phyloP scores from a whole-genome alignment of 495 filamentous ascomycete species.

The Tuber microsphaerosporum region DNA sequence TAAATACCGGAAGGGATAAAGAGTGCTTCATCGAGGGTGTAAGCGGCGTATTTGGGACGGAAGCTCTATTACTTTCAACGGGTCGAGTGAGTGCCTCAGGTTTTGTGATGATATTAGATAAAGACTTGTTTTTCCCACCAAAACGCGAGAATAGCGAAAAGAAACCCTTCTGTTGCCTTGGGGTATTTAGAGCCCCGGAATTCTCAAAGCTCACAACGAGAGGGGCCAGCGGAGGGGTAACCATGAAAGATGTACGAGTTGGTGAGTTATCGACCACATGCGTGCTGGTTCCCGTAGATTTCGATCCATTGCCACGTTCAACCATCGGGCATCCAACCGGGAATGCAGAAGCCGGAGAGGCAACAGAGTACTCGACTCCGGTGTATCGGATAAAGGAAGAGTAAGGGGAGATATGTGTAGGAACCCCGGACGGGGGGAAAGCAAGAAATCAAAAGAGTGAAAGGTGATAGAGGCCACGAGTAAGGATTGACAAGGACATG shows the following conservation, averaged over 20 bases:
- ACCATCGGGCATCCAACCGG: constrained; percentile 38
- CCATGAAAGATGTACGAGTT: constrained; percentile 34
- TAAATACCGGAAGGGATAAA: constrained; percentile 28
- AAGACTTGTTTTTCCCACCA: constrained; percentile 36
- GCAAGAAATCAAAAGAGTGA: constrained; percentile 34
- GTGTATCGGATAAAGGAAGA: constrained; percentile 21
- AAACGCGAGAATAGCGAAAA: constrained; percentile 41
- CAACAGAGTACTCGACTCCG: not conserved
- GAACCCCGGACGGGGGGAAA: constrained; percentile 19
- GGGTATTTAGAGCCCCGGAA: constrained; percentile 8
- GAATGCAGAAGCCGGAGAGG: not conserved
- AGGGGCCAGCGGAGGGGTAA: constrained; percentile 34
- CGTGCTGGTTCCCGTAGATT: constrained; percentile 20
- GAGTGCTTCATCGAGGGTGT: constrained; percentile 30
- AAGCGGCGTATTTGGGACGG: constrained; percentile 35
- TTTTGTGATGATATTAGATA: constrained; percentile 37
- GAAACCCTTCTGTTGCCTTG: constrained; percentile 31
- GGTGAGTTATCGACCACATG: constrained; percentile 24
- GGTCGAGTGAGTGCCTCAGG: constrained; percentile 21
- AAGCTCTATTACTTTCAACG: constrained; percentile 28
- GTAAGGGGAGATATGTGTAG: constrained; percentile 12
- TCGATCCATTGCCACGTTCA: constrained; percentile 39
- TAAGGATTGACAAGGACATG: constrained; percentile 30
- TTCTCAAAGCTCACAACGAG: constrained; percentile 21
- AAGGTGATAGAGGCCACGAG: constrained; percentile 30